Conservation (phyloP, 2,329 filamentous ascomycete genomes). For the Fusarium circinatum region DNA sequence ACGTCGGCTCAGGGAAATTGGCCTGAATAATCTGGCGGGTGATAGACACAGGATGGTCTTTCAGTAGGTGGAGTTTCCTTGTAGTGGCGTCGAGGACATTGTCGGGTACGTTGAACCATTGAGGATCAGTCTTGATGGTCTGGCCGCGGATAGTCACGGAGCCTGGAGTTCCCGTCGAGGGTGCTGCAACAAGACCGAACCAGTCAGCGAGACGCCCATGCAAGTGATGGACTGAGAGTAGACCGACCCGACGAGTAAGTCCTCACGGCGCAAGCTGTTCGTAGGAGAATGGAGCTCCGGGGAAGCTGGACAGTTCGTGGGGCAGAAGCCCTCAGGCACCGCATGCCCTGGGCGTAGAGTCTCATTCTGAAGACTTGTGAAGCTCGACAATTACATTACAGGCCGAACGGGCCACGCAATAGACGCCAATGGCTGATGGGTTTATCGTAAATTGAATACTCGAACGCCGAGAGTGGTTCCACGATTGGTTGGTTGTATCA, state of each 20-base stretch:
- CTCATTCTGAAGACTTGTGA: slow-evolving; percentile 35
- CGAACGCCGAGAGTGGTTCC: slow-evolving; percentile 2
- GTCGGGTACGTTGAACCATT: slow-evolving; percentile 85
- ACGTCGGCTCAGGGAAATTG: slow-evolving; percentile 79
- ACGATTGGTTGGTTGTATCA: slow-evolving; percentile 9
- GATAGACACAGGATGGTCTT: slow-evolving; percentile 89
- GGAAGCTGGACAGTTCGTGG: slow-evolving; percentile 38
- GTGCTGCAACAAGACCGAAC: slow-evolving; percentile 26
- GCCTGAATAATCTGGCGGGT: slow-evolving; percentile 93
- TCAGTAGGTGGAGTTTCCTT: slow-evolving; percentile 87
- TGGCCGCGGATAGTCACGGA: slow-evolving; percentile 69
- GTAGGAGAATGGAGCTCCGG: slow-evolving; percentile 38
- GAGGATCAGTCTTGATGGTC: slow-evolving; percentile 66
- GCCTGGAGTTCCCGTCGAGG: slow-evolving; percentile 41
- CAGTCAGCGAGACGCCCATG: slow-evolving; percentile 36
- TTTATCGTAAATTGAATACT: background rate
- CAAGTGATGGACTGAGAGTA: slow-evolving; percentile 11
- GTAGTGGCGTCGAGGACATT: slow-evolving; percentile 80
- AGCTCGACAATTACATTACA: slow-evolving; percentile 37
- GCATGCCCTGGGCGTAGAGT: slow-evolving; percentile 40
- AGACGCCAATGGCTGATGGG: slow-evolving; percentile 21
- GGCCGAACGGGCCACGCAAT: slow-evolving; percentile 7
- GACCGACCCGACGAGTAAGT: slow-evolving; percentile 44
- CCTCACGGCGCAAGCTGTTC: slow-evolving; percentile 37
- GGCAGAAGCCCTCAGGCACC: slow-evolving; percentile 43